Base-by-base conservation (phyloP, 371 early-diverging fungal species). In the Actinomortierella wolfii region DNA sequence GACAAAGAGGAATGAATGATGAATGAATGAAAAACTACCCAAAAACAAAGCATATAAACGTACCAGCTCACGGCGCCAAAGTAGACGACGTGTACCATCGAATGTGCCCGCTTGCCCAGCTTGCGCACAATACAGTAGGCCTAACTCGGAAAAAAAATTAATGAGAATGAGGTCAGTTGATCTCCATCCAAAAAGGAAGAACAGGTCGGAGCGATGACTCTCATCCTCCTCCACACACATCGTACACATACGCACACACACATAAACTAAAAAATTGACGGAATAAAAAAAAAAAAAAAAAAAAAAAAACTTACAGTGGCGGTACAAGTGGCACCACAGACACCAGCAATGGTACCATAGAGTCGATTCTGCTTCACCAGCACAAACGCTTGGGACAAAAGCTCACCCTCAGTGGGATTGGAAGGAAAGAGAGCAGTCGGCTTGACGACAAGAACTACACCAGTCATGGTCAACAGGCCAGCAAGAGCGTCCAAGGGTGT, bases 81-180 rank as follows among this genome's bases (percentile, higher is more conserved):
- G 57, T 90, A 91, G 25, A 86, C 82, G 8, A 90, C 90, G 56
- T 92, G 92, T 8, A 88, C 87, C 83, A 92, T 82, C 34, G 81
- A 86, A 59, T 90, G 90, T 0, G 80, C 76, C 6, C 83, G 70
- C 43, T 76, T 81, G 1, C 91, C 91, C 23, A 91, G 81, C 58
- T 85, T 85, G 45, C 92, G 87, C 9, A 92, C 92, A 1, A 86
- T 78, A 23, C 86, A 83, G 64, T 90, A 92, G 6, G 92, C 91
- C 52, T 85, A 64, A 5, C 88, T 84, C 34, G 7, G 34, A 34
- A 34, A 34, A 11, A 34, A 11, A 11, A 34, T 83, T 81, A 73
- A 85, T 80, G 40, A 86, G 34, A 34, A 11, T 34, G 11, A 11
- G 11, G 34, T 34, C 34, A 34, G 34, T 34, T n/a, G n/a, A n/a